phyloP scores from a whole-genome alignment of 306 rosid species.

The Cotoneaster glaucophyllus region DNA sequence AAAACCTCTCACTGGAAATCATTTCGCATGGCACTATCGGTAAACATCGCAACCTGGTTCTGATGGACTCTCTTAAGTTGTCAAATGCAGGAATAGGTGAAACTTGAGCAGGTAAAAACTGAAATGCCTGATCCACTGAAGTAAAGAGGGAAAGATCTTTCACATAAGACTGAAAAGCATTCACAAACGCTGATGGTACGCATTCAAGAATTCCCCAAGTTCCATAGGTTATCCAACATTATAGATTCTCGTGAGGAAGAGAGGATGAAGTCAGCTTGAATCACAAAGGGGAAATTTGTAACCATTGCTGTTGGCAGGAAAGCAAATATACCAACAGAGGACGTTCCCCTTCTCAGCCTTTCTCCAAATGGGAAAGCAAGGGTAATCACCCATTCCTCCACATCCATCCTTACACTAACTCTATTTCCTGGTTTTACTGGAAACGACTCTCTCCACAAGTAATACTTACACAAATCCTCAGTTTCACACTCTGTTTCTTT shows the following conservation, averaged over 20 bases:
- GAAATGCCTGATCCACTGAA: neutral
- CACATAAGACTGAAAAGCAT: constrained; percentile 9
- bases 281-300: constrained; percentile 13
- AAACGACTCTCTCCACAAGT: constrained; percentile 23
- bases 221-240: constrained; percentile 15
- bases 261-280: constrained; percentile 23
- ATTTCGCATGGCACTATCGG: constrained; percentile 6
- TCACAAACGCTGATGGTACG: constrained; percentile 11
- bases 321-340: constrained; percentile 10
- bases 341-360: neutral
- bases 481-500: neutral
- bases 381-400: constrained; percentile 8
- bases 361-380: constrained; percentile 22
- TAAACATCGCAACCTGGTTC: neutral
- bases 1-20: neutral
- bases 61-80: neutral
- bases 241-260: constrained; percentile 19
- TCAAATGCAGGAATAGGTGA: constrained; percentile 3
- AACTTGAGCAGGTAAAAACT: constrained; percentile 1
- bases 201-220: constrained; percentile 19
- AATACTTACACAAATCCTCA: constrained; percentile 17
- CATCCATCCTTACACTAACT: constrained; percentile 9
- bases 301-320: constrained; percentile 17
- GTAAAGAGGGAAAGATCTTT: neutral
- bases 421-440: constrained; percentile 6